Evolutionary conservation across 2,329 filamentous ascomycete species (phyloP).

Genomic region (Graphiopsis chlorocephala): DNA sequence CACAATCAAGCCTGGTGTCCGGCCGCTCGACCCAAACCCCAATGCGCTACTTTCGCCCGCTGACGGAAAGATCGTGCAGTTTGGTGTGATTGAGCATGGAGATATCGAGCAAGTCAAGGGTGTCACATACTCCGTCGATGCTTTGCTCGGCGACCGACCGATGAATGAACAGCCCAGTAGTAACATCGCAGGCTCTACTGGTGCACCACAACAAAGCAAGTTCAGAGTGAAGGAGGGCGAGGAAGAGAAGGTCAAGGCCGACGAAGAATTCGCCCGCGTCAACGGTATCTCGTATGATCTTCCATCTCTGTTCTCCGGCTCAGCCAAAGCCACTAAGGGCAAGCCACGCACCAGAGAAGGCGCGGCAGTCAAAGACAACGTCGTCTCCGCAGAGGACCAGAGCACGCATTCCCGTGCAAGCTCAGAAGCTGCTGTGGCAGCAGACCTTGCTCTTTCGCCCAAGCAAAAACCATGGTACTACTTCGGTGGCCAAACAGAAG

Average conservation of each 20-base stretch:
- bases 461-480: slow-evolving; percentile 56
- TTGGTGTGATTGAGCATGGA: slow-evolving; percentile 84
- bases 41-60: slow-evolving; percentile 82
- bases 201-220: slow-evolving; percentile 34
- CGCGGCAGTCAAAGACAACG: slow-evolving; percentile 24
- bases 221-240: slow-evolving; percentile 40
- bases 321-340: slow-evolving; percentile 8
- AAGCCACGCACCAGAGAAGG: slow-evolving; percentile 32
- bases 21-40: slow-evolving; percentile 77
- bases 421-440: slow-evolving; percentile 80
- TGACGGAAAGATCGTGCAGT: slow-evolving; percentile 88
- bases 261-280: slow-evolving; percentile 89
- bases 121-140: slow-evolving; percentile 95
- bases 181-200: slow-evolving; percentile 36
- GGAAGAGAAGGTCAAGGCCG: slow-evolving; percentile 67
- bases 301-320: slow-evolving; percentile 80
- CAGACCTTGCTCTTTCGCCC: slow-evolving; percentile 70
- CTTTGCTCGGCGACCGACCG: slow-evolving; percentile 66
- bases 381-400: slow-evolving; percentile 58
- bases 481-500: slow-evolving; percentile 36
- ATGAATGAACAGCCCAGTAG: slow-evolving; percentile 44
- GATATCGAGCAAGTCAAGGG: slow-evolving; percentile 99
- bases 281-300: slow-evolving; percentile 96
- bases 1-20: slow-evolving; percentile 80
- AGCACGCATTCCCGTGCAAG: slow-evolving; percentile 64